Conservation (phyloP, 2,329 filamentous ascomycete genomes). For the Trichophyton equinum region DNA sequence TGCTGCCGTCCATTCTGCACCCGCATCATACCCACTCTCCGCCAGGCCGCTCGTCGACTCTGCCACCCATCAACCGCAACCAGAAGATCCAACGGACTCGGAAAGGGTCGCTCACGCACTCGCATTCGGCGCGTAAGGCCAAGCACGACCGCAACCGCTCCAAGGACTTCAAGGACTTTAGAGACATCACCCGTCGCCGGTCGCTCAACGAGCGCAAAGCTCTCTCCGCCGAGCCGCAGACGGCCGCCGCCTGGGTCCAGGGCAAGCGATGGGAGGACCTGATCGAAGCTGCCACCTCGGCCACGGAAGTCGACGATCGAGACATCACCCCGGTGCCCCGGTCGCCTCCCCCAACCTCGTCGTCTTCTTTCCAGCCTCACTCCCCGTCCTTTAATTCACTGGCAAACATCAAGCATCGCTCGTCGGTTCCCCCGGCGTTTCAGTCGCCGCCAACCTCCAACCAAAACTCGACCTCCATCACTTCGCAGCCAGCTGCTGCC, state of each 20-base stretch:
- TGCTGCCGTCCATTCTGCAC: conserved; percentile 65
- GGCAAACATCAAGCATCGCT: conserved; percentile 38
- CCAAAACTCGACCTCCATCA: conserved; percentile 15
- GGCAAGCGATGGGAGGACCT: conserved; percentile 94
- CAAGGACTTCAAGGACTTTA: conserved; percentile 42
- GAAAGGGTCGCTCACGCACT: conserved; percentile 57
- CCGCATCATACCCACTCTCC: conserved; percentile 49
- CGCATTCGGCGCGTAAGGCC: conserved; percentile 57
- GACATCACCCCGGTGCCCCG: conserved; percentile 66
- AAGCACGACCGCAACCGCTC: conserved; percentile 75
- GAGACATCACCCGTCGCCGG: conserved; percentile 47
- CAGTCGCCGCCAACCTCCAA: conserved; percentile 34
- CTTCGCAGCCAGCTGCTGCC: conserved; percentile 24
- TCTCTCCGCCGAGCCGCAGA: conserved; percentile 70
- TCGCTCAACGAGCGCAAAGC: conserved; percentile 69
- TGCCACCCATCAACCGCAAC: conserved; percentile 68
- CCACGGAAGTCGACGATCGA: conserved; percentile 72
- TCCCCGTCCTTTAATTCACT: conserved; percentile 31
- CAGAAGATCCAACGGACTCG: conserved; percentile 60
- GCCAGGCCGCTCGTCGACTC: conserved; percentile 72
- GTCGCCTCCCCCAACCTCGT: background rate
- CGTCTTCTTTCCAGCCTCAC: conserved; percentile 22
- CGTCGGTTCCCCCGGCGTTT: conserved; percentile 50
- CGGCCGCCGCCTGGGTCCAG: conserved; percentile 56
- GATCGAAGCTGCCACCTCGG: conserved; percentile 85